These are phyloP conservation scores for Coelastrella sp. DNA, from an alignment of 139 green algal genomes.

Conservation along the genomic window DNA sequence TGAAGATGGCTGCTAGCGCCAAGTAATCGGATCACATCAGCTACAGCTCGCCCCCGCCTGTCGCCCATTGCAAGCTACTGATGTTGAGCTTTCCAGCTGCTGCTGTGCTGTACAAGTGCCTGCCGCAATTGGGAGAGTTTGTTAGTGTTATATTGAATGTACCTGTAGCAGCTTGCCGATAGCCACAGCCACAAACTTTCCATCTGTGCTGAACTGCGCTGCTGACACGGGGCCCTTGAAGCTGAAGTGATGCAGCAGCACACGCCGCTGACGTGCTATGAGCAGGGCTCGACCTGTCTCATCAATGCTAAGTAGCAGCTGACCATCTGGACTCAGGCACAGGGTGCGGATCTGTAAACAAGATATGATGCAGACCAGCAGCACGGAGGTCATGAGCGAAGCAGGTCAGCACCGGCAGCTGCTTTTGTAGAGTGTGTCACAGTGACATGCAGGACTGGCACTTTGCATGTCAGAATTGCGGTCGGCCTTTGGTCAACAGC, in stretches of 20 bases:
- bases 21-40: too few species aligned
- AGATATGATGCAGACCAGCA: background rate
- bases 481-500: too few species aligned
- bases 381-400: background rate
- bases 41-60: too few species aligned
- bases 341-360: constrained; percentile 78
- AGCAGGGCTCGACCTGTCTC: constrained; percentile 85
- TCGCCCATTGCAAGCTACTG: too few species aligned
- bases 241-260: constrained; percentile 94
- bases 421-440: too few species aligned
- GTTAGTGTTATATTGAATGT: background rate
- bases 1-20: too few species aligned
- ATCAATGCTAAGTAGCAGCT: constrained; percentile 91
- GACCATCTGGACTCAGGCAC: constrained; percentile 84
- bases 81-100: too few species aligned
- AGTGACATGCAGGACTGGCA: too few species aligned
- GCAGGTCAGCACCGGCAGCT: background rate
- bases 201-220: constrained; percentile 92
- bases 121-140: too few species aligned
- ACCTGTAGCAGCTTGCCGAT: constrained; percentile 92
- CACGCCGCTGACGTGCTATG: constrained; percentile 77
- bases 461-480: too few species aligned
- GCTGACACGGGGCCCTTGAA: constrained; percentile 89
- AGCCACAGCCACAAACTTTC: constrained; percentile 87
- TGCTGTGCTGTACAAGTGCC: too few species aligned